These are phyloP conservation scores for Phytophthora rubi DNA, from an alignment of 352 stramenopile genomes.

Conservation along the genomic window DNA sequence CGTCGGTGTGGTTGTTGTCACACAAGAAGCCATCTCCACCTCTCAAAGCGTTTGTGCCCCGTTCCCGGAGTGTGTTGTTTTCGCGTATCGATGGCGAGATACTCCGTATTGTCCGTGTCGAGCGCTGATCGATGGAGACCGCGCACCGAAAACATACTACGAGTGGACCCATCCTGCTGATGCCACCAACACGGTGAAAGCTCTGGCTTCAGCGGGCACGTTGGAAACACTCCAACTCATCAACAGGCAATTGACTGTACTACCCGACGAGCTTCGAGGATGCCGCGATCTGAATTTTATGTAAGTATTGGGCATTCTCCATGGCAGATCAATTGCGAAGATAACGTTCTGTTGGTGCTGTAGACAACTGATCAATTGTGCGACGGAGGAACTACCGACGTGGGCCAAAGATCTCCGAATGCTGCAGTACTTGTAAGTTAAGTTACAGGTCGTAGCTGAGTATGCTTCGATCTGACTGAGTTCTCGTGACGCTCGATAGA, in stretches of 20 bases:
- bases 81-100: slow-evolving; percentile 31
- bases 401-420: slow-evolving; percentile 45
- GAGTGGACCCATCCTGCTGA: slow-evolving; percentile 44
- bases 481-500: slow-evolving; percentile 17
- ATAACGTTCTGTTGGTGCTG: background rate
- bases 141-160: slow-evolving; percentile 40
- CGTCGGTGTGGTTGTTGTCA: slow-evolving; percentile 16
- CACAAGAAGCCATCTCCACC: slow-evolving; percentile 13
- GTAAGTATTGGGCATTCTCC: slow-evolving; percentile 22
- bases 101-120: slow-evolving; percentile 39
- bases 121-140: slow-evolving; percentile 38
- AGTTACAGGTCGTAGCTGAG: background rate
- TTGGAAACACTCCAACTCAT: slow-evolving; percentile 45
- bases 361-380: slow-evolving; percentile 45
- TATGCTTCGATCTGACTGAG: background rate
- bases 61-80: slow-evolving; percentile 41
- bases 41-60: slow-evolving; percentile 21
- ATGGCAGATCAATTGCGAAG: background rate
- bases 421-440: slow-evolving; percentile 48
- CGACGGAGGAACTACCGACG: slow-evolving; percentile 26
- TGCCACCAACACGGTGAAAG: slow-evolving; percentile 28
- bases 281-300: slow-evolving; percentile 46
- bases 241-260: slow-evolving; percentile 31
- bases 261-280: slow-evolving; percentile 36
- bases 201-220: slow-evolving; percentile 29